Base-by-base conservation (phyloP, 163 green algal species). In the Chlorella variabilis region DNA sequence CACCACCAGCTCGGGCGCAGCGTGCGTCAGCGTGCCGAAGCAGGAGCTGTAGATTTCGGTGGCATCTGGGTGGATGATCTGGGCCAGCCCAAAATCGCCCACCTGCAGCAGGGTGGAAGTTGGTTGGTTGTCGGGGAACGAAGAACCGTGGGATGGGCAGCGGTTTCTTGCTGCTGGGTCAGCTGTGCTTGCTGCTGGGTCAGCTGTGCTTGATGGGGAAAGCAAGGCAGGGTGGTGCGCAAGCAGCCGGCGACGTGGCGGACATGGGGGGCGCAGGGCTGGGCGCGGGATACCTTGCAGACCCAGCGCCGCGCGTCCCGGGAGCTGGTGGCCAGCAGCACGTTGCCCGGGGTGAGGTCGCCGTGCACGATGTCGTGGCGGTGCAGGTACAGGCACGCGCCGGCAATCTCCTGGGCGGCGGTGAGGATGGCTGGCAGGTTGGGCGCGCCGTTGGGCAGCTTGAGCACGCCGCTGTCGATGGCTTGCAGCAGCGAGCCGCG, bases 1-100 rank as follows among this genome's bases (percentile, higher is more conserved):
- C 3, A 86, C 33, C 25, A 91, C 78, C 38, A 91, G 59, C 83
- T 91, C 85, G 2, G 82, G 77, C 11, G 65, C 77, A 9, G 34
- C 91, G 83, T 92, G 89, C 0, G 91, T 92, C 42, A 95, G 79
- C n/a, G 91, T 92, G 82, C 90, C 89, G 38, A 91, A 90, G 2
- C 54, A 63, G 9, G 87, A 91, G 17, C 83, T 62, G 0, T 88
- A 92, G 25, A 87, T 36, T 17, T 36, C 73, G 6, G 93, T 75
- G 45, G 68, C 48, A 17, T 67, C 70, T 34, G 73, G 73, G 7
- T 23, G 73, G 15, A 91, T 41, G 54, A 92, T 75, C 8, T 88
- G 77, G 1, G 66, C 74, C 39, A 77, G 66, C 17, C 77, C 77
- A 73, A 83, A 83, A 41, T 71, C 77, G 18, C 49, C 45, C 5